Percentiles rank a stretch among this genome's conserved stretches.
phyloP scores from a whole-genome alignment of 1,284 basidiomycete species.

The Cerrena zonata region DNA sequence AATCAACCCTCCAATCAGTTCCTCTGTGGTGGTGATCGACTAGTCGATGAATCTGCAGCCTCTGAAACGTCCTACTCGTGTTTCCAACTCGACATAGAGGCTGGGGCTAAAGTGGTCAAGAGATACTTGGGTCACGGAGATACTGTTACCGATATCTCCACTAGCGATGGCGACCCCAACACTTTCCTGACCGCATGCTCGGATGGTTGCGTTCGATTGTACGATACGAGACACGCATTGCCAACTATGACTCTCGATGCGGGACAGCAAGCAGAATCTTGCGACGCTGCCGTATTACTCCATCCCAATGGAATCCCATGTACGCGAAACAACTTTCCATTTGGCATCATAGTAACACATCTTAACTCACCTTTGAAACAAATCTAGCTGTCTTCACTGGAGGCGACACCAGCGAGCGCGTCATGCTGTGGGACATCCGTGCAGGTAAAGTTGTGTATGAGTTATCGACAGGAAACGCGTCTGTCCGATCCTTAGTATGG shows the following conservation, averaged over 20 bases:
- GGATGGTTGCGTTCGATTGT: slow-evolving; percentile 37
- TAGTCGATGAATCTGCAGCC: background rate
- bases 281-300: slow-evolving; percentile 17
- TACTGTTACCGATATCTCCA: slow-evolving; percentile 27
- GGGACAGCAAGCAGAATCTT: slow-evolving; percentile 9
- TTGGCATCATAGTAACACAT: background rate
- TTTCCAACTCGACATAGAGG: slow-evolving; percentile 30
- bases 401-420: slow-evolving; percentile 21
- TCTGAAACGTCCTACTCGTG: slow-evolving; percentile 18
- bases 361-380: background rate
- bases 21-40: slow-evolving; percentile 21
- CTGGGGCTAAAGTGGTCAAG: slow-evolving; percentile 23
- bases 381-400: slow-evolving; percentile 16
- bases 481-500: slow-evolving; percentile 31
- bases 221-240: slow-evolving; percentile 30
- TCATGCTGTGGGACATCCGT: slow-evolving; percentile 38
- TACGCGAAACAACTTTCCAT: slow-evolving; percentile 9
- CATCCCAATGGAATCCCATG: slow-evolving; percentile 25
- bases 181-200: slow-evolving; percentile 31
- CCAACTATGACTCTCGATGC: slow-evolving; percentile 23
- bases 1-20: slow-evolving; percentile 25
- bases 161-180: slow-evolving; percentile 30
- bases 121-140: slow-evolving; percentile 37
- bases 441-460: slow-evolving; percentile 32
- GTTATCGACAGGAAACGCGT: slow-evolving; percentile 38